Evolutionary conservation across 192 early-diverging fungal species (phyloP).

Genomic region (Rhizophagus clarus): DNA sequence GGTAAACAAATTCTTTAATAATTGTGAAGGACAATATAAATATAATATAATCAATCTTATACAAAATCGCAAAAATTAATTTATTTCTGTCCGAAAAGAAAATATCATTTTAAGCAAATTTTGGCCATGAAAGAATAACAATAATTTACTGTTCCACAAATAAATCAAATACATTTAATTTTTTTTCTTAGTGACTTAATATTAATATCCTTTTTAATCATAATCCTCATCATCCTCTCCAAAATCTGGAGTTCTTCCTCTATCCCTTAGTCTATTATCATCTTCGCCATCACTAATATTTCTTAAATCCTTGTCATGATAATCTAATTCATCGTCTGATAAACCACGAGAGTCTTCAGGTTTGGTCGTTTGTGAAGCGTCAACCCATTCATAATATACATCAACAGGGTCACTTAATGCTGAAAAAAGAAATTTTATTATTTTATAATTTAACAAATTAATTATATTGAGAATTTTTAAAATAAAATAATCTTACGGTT

Average conservation of each 20-base stretch:
- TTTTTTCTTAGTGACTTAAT: neutral
- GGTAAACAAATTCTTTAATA: too few relatives aligned
- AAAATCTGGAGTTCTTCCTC: neutral
- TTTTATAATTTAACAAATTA: too few relatives aligned
- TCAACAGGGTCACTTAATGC: conserved; percentile 80
- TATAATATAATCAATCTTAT: too few relatives aligned
- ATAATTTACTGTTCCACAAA: too few relatives aligned
- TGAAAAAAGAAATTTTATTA: conserved; percentile 21
- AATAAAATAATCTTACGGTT: conserved; percentile 44
- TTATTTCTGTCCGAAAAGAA: too few relatives aligned
- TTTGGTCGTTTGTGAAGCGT: conserved; percentile 64
- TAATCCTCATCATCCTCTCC: neutral
- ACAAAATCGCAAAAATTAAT: too few relatives aligned
- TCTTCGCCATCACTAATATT: conserved; percentile 3
- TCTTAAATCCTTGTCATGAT: neutral
- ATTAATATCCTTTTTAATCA: neutral
- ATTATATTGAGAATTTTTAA: too few relatives aligned
- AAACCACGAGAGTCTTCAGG: neutral
- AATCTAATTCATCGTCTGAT: neutral
- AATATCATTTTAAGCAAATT: too few relatives aligned
- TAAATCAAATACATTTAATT: too few relatives aligned
- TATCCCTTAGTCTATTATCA: neutral
- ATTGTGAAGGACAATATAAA: too few relatives aligned
- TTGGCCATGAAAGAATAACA: too few relatives aligned
- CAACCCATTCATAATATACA: conserved; percentile 91